A percentile compares a stretch with the other conserved stretches of the same genome.
Conservation (phyloP, 805 yeast genomes). For the Ogataea henricii region DNA sequence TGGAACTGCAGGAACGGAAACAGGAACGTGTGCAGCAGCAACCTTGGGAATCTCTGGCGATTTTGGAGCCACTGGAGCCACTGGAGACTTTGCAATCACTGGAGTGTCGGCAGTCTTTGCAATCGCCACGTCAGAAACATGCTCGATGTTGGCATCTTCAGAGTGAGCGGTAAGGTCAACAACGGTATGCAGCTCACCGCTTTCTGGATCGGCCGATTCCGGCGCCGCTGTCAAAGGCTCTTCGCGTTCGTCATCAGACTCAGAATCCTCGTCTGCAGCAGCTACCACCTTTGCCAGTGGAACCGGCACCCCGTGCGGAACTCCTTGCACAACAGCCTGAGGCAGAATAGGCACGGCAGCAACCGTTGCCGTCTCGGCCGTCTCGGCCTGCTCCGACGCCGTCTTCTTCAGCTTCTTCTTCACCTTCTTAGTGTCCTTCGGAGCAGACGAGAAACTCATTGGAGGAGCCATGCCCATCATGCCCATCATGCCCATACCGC, state of each 20-base stretch:
- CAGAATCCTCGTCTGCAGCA: slow-evolving; percentile 4
- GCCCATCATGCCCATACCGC: slow-evolving; percentile 80
- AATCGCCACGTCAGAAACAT: background rate
- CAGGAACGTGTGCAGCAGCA: slow-evolving; percentile 11
- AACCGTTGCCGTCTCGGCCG: slow-evolving; percentile 31
- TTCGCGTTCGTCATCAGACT: slow-evolving; percentile 2
- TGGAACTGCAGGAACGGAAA: slow-evolving; percentile 10
- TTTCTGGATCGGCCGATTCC: slow-evolving; percentile 8
- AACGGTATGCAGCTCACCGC: slow-evolving; percentile 7
- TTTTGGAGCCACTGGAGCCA: background rate
- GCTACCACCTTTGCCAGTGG: slow-evolving; percentile 1
- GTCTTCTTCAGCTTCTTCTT: slow-evolving; percentile 27
- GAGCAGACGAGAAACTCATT: slow-evolving; percentile 27
- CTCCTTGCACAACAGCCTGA: slow-evolving; percentile 1
- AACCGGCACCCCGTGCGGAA: slow-evolving; percentile 10
- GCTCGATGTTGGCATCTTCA: background rate
- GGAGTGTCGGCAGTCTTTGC: slow-evolving; percentile 9
- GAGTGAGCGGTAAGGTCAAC: background rate
- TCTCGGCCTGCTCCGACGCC: slow-evolving; percentile 15
- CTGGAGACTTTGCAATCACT: background rate
- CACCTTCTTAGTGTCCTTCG: slow-evolving; percentile 25
- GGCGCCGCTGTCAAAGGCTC: slow-evolving; percentile 7
- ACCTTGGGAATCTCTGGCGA: slow-evolving; percentile 3
- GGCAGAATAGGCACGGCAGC: slow-evolving; percentile 39
- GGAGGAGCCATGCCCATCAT: slow-evolving; percentile 58